Evolutionary conservation across 2,329 filamentous ascomycete species (phyloP).

Genomic region (Metarhizium guizhouense): DNA sequence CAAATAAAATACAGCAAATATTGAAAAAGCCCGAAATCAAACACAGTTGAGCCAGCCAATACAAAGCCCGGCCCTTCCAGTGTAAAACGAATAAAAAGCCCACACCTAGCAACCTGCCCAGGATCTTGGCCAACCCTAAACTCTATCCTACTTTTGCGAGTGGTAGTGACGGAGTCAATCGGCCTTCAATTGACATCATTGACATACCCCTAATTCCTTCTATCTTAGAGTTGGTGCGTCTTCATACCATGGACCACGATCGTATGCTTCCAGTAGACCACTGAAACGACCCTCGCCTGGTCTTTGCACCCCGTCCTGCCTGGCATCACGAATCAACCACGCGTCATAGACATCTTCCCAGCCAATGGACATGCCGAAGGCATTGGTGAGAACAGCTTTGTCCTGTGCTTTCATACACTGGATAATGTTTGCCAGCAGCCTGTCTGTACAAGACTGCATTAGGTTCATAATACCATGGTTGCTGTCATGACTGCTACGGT

Average conservation of each 20-base stretch:
- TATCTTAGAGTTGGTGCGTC: background rate
- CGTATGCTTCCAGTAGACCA: constrained; percentile 20
- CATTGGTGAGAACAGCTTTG: constrained; percentile 15
- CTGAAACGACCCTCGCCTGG: constrained; percentile 32
- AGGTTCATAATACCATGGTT: constrained; percentile 13
- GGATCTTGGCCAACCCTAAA: background rate
- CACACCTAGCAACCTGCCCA: background rate
- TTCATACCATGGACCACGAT: constrained; percentile 1
- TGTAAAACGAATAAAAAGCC: too few species aligned
- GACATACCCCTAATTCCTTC: too few species aligned
- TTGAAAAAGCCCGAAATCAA: too few species aligned
- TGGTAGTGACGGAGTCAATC: too few species aligned
- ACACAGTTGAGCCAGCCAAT: too few species aligned
- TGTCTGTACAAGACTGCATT: constrained; percentile 29
- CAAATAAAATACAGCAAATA: too few species aligned
- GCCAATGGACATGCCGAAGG: constrained; percentile 26
- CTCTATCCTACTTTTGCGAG: too few species aligned
- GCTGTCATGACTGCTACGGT: background rate
- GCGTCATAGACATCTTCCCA: constrained; percentile 27
- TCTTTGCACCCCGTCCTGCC: constrained; percentile 23
- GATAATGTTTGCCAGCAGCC: constrained; percentile 25
- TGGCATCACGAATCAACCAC: constrained; percentile 21
- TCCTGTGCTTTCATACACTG: constrained; percentile 22
- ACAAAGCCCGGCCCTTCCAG: too few species aligned
- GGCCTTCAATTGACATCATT: too few species aligned